phyloP scores from a whole-genome alignment of 345 rosid genomes.

The Aquilaria sinensis region DNA sequence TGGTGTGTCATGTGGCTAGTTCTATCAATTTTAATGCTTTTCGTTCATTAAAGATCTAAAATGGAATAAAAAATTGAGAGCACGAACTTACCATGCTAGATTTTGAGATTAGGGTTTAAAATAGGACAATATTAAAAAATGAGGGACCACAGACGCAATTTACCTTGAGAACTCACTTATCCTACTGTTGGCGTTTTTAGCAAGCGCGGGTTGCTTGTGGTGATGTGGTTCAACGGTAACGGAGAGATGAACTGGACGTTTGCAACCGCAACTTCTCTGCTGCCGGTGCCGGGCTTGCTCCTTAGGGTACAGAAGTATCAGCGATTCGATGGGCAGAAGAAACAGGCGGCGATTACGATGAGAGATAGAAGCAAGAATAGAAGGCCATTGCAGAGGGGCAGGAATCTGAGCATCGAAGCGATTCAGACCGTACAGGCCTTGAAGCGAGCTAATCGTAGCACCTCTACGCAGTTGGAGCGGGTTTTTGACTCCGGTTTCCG shows the following conservation, averaged over 20 bases:
- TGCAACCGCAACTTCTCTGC: not conserved
- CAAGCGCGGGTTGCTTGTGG: too few relatives aligned
- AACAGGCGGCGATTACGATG: constrained; percentile 33
- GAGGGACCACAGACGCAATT: too few relatives aligned
- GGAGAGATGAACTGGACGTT: constrained; percentile 2
- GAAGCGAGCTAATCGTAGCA: constrained; percentile 48
- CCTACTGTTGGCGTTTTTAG: too few relatives aligned
- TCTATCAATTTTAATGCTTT: too few relatives aligned
- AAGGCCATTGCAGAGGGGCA: constrained; percentile 68
- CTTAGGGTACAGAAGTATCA: not conserved
- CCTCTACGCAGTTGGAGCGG: constrained; percentile 21
- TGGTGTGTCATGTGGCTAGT: too few relatives aligned
- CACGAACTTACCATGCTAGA: too few relatives aligned
- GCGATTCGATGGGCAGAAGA: not conserved
- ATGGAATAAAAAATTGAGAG: too few relatives aligned
- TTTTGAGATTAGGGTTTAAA: too few relatives aligned
- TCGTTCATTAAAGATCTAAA: too few relatives aligned
- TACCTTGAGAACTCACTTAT: too few relatives aligned
- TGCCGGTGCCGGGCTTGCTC: not conserved
- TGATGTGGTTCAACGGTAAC: not conserved
- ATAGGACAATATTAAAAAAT: too few relatives aligned
- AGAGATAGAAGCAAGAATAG: constrained; percentile 69
- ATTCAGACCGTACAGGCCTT: constrained; percentile 71
- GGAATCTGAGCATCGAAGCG: constrained; percentile 80
- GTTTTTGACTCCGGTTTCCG: constrained; percentile 41